Conservation (phyloP, 805 yeast species). For the Lipomyces mesembrius region DNA sequence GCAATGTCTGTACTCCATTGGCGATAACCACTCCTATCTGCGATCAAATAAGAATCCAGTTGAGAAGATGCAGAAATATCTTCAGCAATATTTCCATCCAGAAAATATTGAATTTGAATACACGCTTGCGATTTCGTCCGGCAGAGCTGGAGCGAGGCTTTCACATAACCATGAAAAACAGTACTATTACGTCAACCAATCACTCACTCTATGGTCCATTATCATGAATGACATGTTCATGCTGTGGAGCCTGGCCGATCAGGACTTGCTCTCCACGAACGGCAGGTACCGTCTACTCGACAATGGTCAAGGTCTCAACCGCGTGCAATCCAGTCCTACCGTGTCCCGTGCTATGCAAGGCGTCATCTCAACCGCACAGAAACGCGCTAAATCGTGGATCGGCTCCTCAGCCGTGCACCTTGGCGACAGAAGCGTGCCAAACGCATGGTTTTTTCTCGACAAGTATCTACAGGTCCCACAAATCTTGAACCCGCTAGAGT, state of each 20-base stretch:
- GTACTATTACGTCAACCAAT: constrained; percentile 74
- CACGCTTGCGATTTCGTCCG: constrained; percentile 58
- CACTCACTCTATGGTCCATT: constrained; percentile 73
- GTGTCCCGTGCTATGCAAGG: constrained; percentile 72
- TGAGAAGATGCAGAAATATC: constrained; percentile 59
- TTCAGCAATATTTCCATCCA: constrained; percentile 54
- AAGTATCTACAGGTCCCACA: constrained; percentile 81
- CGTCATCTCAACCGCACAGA: constrained; percentile 67
- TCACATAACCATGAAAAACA: constrained; percentile 77
- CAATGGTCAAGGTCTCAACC: constrained; percentile 81
- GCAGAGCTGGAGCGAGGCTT: constrained; percentile 69
- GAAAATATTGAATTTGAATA: constrained; percentile 44
- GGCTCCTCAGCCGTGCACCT: constrained; percentile 80
- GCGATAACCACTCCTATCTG: constrained; percentile 76
- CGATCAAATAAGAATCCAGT: constrained; percentile 73
- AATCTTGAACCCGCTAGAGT: constrained; percentile 73
- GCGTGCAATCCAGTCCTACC: constrained; percentile 74
- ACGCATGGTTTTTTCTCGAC: constrained; percentile 77
- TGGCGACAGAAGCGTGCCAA: constrained; percentile 85
- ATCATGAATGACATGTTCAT: constrained; percentile 79
- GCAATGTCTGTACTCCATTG: constrained; percentile 74
- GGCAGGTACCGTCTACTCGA: constrained; percentile 61
- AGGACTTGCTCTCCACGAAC: constrained; percentile 63
- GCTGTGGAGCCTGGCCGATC: constrained; percentile 78
- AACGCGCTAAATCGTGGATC: constrained; percentile 65